Evolutionary conservation across 2,329 filamentous ascomycete genomes (phyloP).

Genomic region (Colletotrichum neosansevieriae): DNA sequence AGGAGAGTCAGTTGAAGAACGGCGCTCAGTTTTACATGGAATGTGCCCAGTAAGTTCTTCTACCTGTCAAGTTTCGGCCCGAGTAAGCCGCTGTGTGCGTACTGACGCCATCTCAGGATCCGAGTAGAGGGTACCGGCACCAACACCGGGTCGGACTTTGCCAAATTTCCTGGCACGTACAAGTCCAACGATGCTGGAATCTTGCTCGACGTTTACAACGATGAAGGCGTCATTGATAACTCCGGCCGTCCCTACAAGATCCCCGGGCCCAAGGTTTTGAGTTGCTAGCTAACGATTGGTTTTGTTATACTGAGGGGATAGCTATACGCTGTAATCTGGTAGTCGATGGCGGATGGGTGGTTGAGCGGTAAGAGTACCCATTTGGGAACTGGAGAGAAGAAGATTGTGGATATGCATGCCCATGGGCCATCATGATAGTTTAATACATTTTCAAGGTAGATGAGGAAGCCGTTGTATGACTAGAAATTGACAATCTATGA

Average conservation of each 20-base stretch:
- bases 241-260: constrained; percentile 49
- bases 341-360: neutral
- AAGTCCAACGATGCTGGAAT: constrained; percentile 50
- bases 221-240: constrained; percentile 33
- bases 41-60: constrained; percentile 43
- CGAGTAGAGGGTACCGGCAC: constrained; percentile 50
- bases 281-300: neutral
- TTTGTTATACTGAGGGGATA: neutral
- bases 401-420: too few relatives aligned
- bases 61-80: constrained; percentile 31
- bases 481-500: too few relatives aligned
- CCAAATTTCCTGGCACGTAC: constrained; percentile 53
- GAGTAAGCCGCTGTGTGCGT: constrained; percentile 1
- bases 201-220: constrained; percentile 48
- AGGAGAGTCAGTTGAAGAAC: constrained; percentile 46
- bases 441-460: too few relatives aligned
- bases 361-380: too few relatives aligned
- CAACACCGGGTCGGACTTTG: constrained; percentile 44
- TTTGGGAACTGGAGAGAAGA: too few relatives aligned
- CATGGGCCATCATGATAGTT: too few relatives aligned
- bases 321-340: neutral
- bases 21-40: constrained; percentile 44
- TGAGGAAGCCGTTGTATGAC: too few relatives aligned
- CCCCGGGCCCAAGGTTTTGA: constrained; percentile 46
- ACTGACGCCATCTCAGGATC: constrained; percentile 47